Evolutionary conservation across 2,329 filamentous ascomycete genomes (phyloP), one percentile per base, ranked within the genome.

Genomic region (Exophiala bonariae): DNA sequence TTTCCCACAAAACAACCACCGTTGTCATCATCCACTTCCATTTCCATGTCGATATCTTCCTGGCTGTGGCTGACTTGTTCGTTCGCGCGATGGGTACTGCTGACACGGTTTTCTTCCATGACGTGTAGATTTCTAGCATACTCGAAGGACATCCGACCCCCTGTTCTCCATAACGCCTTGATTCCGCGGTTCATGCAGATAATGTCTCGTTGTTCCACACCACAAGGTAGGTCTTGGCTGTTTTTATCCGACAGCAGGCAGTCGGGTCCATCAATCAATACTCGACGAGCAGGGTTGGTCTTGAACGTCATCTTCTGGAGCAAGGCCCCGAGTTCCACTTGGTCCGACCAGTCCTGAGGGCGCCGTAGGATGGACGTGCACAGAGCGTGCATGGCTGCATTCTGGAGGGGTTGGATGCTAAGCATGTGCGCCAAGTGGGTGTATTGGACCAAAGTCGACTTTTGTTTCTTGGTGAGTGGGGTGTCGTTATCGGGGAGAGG

Each of bases 381-480:
- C 7, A 42, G 31, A 16, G 37, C 38, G 31, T 48, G 45, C 18
- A 43, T 32, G 2, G 38, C 45, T 4, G 39, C 39, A 2, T 48
- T 31, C 38, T 41, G 40, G 13, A 48, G 39, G 3, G 14, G 14
- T 22, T 32, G 17, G 23, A 43, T 42, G 32, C 22, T 22, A 19
- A 48, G 22, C 17, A 18, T 31, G 20, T 48, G 45, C 3, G 32
- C 32, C 9, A 48, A 28, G 17, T 42, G 39, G 13, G 17, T 23
- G 18, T 3, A 3, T 16, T 35, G 41, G 18, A 44, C 9, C 7
- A 35, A 11, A 6, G 11, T 11, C 23, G 11, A 11, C 23, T 26
- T 26, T 18, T 14, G 41, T 3, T 18, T 8, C 7, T 10, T 11
- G 31, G 23, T 16, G 13, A 26, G 32, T 34, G 32, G n/a, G 11